Base-by-base conservation (phyloP, 768 basidiomycete genomes). In the Leccinum subgranulosum region DNA sequence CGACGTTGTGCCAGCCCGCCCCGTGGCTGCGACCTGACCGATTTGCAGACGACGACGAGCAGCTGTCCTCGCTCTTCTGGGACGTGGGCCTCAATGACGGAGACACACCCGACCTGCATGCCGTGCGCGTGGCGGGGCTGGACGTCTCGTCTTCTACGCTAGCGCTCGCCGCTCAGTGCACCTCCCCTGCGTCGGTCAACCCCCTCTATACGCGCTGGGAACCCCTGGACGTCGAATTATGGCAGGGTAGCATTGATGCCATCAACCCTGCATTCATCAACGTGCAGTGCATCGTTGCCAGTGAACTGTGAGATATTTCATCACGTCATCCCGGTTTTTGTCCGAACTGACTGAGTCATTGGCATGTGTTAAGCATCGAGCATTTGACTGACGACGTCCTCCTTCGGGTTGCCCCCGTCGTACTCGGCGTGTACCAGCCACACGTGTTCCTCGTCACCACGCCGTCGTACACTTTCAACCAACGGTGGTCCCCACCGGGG, bases 391-490 rank as follows among this genome's bases (percentile, higher is more conserved):
- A 81, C 0, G 71, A 79, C 5, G 70, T 87, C 29, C 76, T 94
- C 14, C 73, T 78, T 0, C 76, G 78, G 19, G 88, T 93, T 62
- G 82, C 86, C 7, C 87, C 88, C 4, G 70, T 85, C 51, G 73
- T 95, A 14, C 80, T 96, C 12, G 92, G 92, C 0, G 75, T 81
- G 31, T 96, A 96, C 64, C 84, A 83, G 54, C 93, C 94, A 1
- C 77, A 78, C 27, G 66, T 87, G 45, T 77, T 93, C 46, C 79
- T 96, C 21, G 67, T 94, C 64, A 95, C 93, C 0, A 96, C 93
- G 0, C 93, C 92, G 0, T 90, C 88, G 3, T 94, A 87, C 74
- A 84, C 81, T 2, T 96, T 89, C 77, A 95, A 93, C 61, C 79
- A 77, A 19, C 83, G 86, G 1, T 93, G 92, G 75, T 81, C 84